These are phyloP conservation scores for Periconia sp. DNA, from an alignment of 2,329 filamentous ascomycete genomes.

Conservation along the genomic window DNA sequence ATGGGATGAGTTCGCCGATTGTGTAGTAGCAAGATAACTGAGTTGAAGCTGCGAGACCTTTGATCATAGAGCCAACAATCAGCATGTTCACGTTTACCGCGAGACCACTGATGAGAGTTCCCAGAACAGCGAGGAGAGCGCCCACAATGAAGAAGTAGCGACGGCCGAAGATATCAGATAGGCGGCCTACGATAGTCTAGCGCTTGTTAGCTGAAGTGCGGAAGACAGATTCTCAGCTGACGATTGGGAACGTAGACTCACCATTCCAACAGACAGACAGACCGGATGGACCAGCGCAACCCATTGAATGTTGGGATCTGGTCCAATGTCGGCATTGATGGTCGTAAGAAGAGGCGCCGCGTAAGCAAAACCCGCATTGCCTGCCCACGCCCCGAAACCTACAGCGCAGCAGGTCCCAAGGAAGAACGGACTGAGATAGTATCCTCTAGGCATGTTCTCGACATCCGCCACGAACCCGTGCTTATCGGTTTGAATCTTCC, in stretches of 20 bases:
- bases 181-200: conserved; percentile 12
- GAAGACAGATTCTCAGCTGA: too few species aligned
- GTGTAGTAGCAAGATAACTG: conserved; percentile 16
- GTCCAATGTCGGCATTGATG: conserved; percentile 22
- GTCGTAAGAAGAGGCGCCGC: conserved; percentile 16
- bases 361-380: conserved; percentile 15
- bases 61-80: conserved; percentile 4
- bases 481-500: too few species aligned
- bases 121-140: too few species aligned
- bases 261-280: conserved; percentile 9
- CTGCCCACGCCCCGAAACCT: conserved; percentile 12
- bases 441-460: conserved; percentile 14
- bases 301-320: conserved; percentile 11
- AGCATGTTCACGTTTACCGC: conserved; percentile 7
- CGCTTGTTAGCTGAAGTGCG: too few species aligned
- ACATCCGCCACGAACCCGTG: conserved; percentile 17
- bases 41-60: conserved; percentile 5
- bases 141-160: too few species aligned
- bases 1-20: conserved; percentile 19
- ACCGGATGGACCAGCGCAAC: conserved; percentile 11
- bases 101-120: conserved; percentile 5
- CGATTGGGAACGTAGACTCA: too few species aligned
- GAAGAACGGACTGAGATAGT: conserved; percentile 18
- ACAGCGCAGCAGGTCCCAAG: conserved; percentile 15
- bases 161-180: conserved; percentile 25